These are phyloP conservation scores for Oryza meridionalis DNA, from an alignment of 176 grass and related monocot species.

Conservation along the genomic window DNA sequence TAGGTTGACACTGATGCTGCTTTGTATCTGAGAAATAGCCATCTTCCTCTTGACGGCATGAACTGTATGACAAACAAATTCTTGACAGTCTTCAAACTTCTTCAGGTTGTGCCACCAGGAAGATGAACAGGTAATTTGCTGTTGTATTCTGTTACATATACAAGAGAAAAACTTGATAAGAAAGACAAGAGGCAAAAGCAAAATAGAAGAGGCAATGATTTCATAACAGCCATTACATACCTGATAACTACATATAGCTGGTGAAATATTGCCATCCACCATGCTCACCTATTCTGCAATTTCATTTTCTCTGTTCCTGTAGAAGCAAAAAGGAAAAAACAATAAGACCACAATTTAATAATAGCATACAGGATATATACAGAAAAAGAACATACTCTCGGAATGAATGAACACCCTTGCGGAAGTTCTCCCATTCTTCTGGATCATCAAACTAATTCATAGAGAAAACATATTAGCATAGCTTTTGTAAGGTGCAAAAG, in stretches of 20 bases:
- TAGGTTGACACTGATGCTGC: not conserved
- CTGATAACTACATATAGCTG: constrained; percentile 22
- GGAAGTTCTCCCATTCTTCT: constrained; percentile 69
- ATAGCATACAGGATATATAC: not conserved
- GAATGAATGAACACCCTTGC: constrained; percentile 58
- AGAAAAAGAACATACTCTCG: constrained; percentile 48
- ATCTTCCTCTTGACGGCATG: constrained; percentile 17
- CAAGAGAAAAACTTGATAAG: constrained; percentile 14
- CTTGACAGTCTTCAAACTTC: constrained; percentile 32
- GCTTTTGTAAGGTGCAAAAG: constrained; percentile 21
- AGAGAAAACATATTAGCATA: constrained; percentile 29
- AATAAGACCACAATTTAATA: constrained; percentile 22
- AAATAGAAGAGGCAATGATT: constrained; percentile 15
- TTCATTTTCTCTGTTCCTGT: constrained; percentile 36
- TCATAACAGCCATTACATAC: not conserved
- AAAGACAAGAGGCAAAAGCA: not conserved
- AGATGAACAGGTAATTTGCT: constrained; percentile 9
- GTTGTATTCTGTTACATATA: constrained; percentile 15
- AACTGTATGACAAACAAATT: constrained; percentile 32
- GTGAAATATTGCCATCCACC: constrained; percentile 12
- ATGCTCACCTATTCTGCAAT: constrained; percentile 22
- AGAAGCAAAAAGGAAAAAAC: not conserved
- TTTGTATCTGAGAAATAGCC: not conserved
- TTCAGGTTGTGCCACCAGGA: constrained; percentile 15
- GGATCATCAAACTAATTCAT: constrained; percentile 46